phyloP scores from a whole-genome alignment of 129 eudicot genomes.

The Kitagawia praeruptora region DNA sequence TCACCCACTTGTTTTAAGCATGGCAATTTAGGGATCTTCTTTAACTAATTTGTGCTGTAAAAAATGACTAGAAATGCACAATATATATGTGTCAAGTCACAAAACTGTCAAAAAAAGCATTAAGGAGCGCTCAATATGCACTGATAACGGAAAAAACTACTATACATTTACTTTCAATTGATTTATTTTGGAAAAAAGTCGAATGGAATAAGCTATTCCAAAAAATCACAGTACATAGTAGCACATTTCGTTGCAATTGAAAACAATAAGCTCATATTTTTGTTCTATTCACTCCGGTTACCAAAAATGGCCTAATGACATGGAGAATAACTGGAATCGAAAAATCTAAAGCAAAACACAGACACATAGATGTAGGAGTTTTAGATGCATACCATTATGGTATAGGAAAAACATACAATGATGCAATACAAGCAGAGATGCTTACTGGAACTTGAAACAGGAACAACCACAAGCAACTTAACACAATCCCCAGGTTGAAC shows the following conservation, averaged over 20 bases:
- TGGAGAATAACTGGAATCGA: neutral
- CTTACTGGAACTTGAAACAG: constrained; percentile 54
- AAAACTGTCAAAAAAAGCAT: neutral
- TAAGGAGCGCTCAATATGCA: neutral
- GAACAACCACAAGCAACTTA: constrained; percentile 65
- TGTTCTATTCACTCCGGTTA: neutral
- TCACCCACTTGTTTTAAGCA: neutral
- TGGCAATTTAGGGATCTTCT: neutral
- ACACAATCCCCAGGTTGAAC: constrained; percentile 78
- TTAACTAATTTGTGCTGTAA: neutral
- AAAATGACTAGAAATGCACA: neutral
- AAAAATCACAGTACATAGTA: too few species aligned
- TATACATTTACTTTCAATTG: neutral
- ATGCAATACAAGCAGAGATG: neutral
- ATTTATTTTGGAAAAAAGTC: neutral
- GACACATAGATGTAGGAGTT: neutral
- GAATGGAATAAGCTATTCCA: neutral
- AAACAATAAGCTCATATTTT: neutral
- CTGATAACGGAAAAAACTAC: neutral
- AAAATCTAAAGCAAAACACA: neutral
- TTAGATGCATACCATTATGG: too few species aligned
- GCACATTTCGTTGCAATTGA: neutral
- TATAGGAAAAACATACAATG: neutral
- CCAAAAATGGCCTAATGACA: neutral
- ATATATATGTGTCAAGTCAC: neutral